Percentiles rank a stretch among this genome's conserved stretches.
Conservation (phyloP, 2,329 filamentous ascomycete genomes). For the Aspergillus pseudoterreus region DNA sequence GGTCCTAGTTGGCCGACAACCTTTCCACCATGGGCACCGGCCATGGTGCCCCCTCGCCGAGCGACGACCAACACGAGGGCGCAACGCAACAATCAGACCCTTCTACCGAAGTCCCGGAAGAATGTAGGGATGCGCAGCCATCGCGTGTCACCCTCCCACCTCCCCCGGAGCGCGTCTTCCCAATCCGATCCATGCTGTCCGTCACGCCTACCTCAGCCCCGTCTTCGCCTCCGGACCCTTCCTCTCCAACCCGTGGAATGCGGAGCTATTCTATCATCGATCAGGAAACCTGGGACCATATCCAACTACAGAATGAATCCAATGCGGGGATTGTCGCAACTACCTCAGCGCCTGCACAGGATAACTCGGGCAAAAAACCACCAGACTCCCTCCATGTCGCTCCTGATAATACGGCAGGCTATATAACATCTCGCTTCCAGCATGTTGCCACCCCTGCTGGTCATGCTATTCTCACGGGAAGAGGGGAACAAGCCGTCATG, state of each 20-base stretch:
- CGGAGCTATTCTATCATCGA: conserved; percentile 29
- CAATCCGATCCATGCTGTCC: conserved; percentile 75
- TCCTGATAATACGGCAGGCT: conserved; percentile 24
- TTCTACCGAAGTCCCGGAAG: background rate
- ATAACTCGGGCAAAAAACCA: conserved; percentile 26
- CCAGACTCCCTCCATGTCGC: background rate
- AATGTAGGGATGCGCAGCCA: background rate
- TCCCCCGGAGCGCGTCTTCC: conserved; percentile 64
- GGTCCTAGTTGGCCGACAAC: no score
- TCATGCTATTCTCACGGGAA: conserved; percentile 77
- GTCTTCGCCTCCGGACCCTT: conserved; percentile 9
- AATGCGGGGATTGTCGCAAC: background rate
- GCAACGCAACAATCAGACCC: background rate
- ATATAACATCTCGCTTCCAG: conserved; percentile 72
- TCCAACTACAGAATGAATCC: conserved; percentile 6
- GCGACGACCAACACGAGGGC: no score
- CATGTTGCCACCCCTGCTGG: conserved; percentile 73
- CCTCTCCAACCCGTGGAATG: conserved; percentile 21
- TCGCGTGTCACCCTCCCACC: conserved; percentile 9
- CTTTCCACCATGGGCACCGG: no score
- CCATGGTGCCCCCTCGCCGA: no score
- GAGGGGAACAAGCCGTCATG: conserved; percentile 67
- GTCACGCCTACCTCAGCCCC: conserved; percentile 56
- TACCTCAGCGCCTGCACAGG: background rate
- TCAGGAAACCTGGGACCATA: conserved; percentile 19